Percentiles rank a stretch among this genome's conserved stretches.
Conservation (phyloP, 1,284 basidiomycete genomes). For the Ustilago crameri region DNA sequence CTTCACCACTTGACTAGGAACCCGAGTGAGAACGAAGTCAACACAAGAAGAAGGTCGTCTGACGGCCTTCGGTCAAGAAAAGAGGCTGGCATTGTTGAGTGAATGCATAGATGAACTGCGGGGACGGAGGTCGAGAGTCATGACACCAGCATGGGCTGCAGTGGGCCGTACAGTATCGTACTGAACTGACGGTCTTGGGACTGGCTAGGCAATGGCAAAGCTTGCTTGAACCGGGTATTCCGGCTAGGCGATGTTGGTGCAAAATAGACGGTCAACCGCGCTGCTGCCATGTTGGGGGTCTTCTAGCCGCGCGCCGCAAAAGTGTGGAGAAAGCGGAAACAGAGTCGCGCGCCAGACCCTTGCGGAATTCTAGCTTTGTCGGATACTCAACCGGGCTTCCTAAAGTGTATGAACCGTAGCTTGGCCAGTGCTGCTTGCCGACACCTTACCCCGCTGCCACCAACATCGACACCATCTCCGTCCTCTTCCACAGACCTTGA, state of each 20-base stretch:
- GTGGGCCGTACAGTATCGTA: too few species aligned
- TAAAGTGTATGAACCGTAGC: neutral
- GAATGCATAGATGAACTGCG: too few species aligned
- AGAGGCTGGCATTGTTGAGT: too few species aligned
- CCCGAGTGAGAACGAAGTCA: too few species aligned
- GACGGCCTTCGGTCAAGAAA: too few species aligned
- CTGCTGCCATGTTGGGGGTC: neutral
- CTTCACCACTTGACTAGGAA: too few species aligned
- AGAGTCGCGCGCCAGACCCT: slow-evolving; percentile 18
- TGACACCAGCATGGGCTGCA: too few species aligned
- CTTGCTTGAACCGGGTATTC: slow-evolving; percentile 25
- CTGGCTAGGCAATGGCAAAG: neutral
- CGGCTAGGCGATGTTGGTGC: slow-evolving; percentile 26
- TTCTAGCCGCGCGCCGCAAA: neutral
- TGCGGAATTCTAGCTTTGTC: neutral
- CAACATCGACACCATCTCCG: neutral
- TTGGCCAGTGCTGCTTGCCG: neutral
- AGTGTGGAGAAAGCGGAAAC: neutral
- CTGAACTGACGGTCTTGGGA: neutral
- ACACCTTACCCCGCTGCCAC: neutral
- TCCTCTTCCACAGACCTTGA: neutral
- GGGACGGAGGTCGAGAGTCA: too few species aligned
- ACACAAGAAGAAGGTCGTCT: too few species aligned
- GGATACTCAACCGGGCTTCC: neutral
- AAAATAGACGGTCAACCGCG: neutral